phyloP scores from a whole-genome alignment of 148 eudicot species.

The Vaccinium darrowii region DNA sequence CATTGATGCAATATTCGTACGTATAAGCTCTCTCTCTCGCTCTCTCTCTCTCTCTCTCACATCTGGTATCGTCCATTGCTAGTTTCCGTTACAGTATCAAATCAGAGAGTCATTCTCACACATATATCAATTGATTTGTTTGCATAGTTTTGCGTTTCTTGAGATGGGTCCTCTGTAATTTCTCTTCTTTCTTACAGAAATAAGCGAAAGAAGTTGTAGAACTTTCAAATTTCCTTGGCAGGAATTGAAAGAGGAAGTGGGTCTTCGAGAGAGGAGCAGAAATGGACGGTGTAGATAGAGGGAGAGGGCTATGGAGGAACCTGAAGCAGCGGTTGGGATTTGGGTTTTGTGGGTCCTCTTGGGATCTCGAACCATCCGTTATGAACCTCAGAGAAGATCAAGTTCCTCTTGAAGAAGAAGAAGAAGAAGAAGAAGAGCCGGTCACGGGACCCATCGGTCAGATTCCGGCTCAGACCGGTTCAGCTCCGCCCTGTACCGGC shows the following conservation, averaged over 20 bases:
- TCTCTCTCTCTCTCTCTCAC: background rate
- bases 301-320: slow-evolving; percentile 19
- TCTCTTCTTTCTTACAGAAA: background rate
- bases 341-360: slow-evolving; percentile 12
- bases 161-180: background rate
- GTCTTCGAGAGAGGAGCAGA: background rate
- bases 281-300: slow-evolving; percentile 20
- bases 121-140: background rate
- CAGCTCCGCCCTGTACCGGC: background rate
- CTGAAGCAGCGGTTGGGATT: slow-evolving; percentile 20
- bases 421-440: background rate
- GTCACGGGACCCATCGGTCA: background rate
- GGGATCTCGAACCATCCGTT: background rate
- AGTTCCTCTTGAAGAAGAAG: background rate
- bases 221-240: background rate
- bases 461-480: background rate
- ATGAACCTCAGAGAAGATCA: slow-evolving; percentile 2
- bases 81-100: too few relatives aligned
- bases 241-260: background rate
- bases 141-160: background rate
- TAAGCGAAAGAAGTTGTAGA: background rate
- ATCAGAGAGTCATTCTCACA: too few relatives aligned
- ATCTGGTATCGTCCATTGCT: background rate
- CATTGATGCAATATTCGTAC: background rate
- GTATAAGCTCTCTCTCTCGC: background rate